A percentile compares a stretch with the other conserved stretches of the same genome.
These are phyloP conservation scores for Aureobasidium leucospermi DNA, from an alignment of 2,329 filamentous ascomycete species.

Conservation along the genomic window DNA sequence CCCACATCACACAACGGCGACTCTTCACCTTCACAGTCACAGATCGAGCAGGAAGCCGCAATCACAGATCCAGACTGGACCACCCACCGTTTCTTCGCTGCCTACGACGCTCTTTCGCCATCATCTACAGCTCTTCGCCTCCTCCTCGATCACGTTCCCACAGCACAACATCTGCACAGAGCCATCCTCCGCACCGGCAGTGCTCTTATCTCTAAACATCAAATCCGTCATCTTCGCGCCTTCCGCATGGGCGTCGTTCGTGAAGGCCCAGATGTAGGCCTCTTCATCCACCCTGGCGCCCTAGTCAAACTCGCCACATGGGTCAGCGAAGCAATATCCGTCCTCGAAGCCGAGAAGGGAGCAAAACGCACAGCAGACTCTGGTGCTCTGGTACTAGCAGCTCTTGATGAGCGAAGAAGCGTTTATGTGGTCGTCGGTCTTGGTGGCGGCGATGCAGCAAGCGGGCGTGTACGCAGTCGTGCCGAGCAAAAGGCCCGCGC, in stretches of 20 bases:
- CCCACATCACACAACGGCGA: slow-evolving; percentile 25
- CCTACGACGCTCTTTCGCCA: slow-evolving; percentile 49
- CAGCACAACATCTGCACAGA: slow-evolving; percentile 80
- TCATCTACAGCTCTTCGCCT: slow-evolving; percentile 57
- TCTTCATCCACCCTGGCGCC: slow-evolving; percentile 89
- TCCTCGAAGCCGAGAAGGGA: slow-evolving; percentile 78
- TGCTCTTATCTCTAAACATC: slow-evolving; percentile 82
- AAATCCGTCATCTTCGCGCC: slow-evolving; percentile 83
- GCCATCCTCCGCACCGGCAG: slow-evolving; percentile 92
- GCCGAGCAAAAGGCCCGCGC: slow-evolving; percentile 48
- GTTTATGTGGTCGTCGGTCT: slow-evolving; percentile 92
- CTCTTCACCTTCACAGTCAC: slow-evolving; percentile 18
- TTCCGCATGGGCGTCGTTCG: slow-evolving; percentile 96
- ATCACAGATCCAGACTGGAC: slow-evolving; percentile 37
- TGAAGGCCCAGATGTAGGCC: slow-evolving; percentile 81
- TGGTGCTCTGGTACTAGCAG: slow-evolving; percentile 82
- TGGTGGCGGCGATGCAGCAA: slow-evolving; percentile 68
- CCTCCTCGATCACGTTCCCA: slow-evolving; percentile 67
- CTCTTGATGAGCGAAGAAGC: slow-evolving; percentile 76
- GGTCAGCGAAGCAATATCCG: slow-evolving; percentile 85
- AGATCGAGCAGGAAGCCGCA: slow-evolving; percentile 19
- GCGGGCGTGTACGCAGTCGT: slow-evolving; percentile 39
- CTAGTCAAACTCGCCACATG: slow-evolving; percentile 89
- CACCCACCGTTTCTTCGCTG: slow-evolving; percentile 49
- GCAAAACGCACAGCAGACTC: slow-evolving; percentile 40